Conservation (phyloP, 441 rosid genomes). For the Kokia cookei region DNA sequence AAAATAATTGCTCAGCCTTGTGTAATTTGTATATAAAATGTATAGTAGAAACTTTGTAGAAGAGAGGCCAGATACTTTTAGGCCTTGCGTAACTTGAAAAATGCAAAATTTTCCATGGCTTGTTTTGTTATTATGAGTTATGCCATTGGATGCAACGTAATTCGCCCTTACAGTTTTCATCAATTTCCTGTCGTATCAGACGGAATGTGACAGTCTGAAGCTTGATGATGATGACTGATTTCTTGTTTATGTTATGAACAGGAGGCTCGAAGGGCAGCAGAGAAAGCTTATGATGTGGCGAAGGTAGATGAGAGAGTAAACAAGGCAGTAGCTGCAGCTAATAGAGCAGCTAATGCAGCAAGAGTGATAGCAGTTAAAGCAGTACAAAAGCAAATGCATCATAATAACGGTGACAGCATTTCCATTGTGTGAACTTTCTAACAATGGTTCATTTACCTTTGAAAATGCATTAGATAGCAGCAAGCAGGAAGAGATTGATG, state of each 20-base stretch:
- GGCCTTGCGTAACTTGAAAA: background rate
- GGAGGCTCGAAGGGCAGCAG: conserved; percentile 84
- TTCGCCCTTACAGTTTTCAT: background rate
- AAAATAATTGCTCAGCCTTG: too few relatives aligned
- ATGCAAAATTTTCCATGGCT: background rate
- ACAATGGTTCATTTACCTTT: background rate
- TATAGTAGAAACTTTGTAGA: background rate
- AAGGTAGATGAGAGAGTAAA: conserved; percentile 92
- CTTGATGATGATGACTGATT: background rate
- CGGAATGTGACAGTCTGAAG: background rate
- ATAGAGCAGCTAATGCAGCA: conserved; percentile 84
- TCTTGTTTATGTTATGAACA: conserved; percentile 16
- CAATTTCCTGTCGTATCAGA: background rate
- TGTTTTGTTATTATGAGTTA: background rate
- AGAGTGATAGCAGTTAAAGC: conserved; percentile 84
- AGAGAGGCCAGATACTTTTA: background rate
- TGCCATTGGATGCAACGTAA: background rate
- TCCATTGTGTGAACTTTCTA: conserved; percentile 37
- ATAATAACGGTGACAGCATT: conserved; percentile 33
- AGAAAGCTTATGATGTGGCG: conserved; percentile 72
- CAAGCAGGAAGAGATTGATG: background rate
- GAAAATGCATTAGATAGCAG: background rate
- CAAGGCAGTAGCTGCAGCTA: conserved; percentile 79
- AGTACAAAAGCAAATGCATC: conserved; percentile 65
- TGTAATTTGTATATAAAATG: too few relatives aligned